Conservation (phyloP, 352 stramenopile species). For the Globisporangium spinosum region DNA sequence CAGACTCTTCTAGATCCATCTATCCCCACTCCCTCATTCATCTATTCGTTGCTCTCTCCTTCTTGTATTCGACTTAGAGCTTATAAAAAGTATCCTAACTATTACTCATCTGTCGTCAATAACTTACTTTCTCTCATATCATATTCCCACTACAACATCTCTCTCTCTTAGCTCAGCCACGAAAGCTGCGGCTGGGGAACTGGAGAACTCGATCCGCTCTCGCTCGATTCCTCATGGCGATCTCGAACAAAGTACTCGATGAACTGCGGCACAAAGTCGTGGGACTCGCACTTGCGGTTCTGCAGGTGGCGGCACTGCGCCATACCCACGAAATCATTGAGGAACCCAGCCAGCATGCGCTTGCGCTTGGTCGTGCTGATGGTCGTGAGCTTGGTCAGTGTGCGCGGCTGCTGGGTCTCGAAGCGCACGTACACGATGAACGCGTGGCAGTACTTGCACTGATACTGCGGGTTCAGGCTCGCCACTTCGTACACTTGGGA, state of each 20-base stretch:
- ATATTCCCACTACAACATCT: neutral
- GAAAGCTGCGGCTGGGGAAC: neutral
- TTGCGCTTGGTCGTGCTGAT: conserved; percentile 38
- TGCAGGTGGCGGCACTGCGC: conserved; percentile 42
- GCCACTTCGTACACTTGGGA: neutral
- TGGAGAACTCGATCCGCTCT: neutral
- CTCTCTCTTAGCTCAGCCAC: neutral
- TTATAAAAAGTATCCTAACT: neutral
- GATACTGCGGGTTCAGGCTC: neutral
- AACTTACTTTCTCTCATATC: neutral
- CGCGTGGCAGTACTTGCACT: conserved; percentile 8
- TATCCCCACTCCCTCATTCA: neutral
- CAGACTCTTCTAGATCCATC: too few species aligned
- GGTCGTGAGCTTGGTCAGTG: conserved; percentile 32
- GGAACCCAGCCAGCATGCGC: conserved; percentile 40
- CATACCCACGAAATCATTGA: conserved; percentile 46
- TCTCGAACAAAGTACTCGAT: conserved; percentile 38
- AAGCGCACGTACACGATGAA: conserved; percentile 24
- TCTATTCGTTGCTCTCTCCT: neutral
- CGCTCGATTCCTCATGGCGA: neutral
- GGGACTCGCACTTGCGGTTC: conserved; percentile 37
- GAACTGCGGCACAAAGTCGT: conserved; percentile 40
- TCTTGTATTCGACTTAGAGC: neutral
- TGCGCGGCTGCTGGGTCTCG: conserved; percentile 38
- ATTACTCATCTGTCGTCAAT: neutral